Evolutionary conservation across 1,284 basidiomycete species (phyloP).

Genomic region (Boletus sp.): DNA sequence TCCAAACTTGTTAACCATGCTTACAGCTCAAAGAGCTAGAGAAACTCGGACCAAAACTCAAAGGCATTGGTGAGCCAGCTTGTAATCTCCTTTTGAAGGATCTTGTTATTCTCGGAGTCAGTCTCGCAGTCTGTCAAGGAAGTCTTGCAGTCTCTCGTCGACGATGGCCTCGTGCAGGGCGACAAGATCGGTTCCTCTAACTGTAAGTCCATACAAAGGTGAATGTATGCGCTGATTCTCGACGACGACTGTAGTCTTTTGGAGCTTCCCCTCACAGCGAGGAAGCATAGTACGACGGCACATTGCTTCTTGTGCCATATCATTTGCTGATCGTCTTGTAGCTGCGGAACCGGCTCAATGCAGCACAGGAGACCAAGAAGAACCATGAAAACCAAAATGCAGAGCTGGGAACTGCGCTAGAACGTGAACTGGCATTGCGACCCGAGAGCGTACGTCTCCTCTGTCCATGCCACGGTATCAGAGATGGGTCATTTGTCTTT

Average conservation of each 20-base stretch:
- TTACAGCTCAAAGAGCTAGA: constrained; percentile 81
- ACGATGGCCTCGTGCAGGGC: constrained; percentile 75
- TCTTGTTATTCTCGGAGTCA: constrained; percentile 27
- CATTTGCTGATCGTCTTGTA: constrained; percentile 28
- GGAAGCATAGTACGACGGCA: constrained; percentile 60
- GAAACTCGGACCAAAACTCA: constrained; percentile 78
- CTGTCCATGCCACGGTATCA: not conserved
- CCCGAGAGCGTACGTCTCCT: constrained; percentile 57
- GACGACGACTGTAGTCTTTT: constrained; percentile 64
- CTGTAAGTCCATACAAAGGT: constrained; percentile 49
- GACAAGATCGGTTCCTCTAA: constrained; percentile 93
- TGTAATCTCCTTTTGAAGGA: not conserved
- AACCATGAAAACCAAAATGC: constrained; percentile 45
- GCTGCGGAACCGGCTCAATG: constrained; percentile 59
- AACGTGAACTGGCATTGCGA: constrained; percentile 52
- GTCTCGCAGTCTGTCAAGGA: constrained; percentile 88
- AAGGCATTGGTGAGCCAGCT: constrained; percentile 69
- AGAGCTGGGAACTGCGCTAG: constrained; percentile 45
- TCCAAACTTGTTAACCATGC: not conserved
- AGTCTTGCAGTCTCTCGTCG: constrained; percentile 77
- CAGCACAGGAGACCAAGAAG: constrained; percentile 48
- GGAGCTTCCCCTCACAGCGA: constrained; percentile 86
- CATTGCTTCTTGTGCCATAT: not conserved
- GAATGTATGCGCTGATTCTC: constrained; percentile 34
- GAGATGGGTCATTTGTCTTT: not conserved